These are phyloP conservation scores for Dryadomyces sulphureus DNA, from an alignment of 2,329 filamentous ascomycete species.

Conservation along the genomic window DNA sequence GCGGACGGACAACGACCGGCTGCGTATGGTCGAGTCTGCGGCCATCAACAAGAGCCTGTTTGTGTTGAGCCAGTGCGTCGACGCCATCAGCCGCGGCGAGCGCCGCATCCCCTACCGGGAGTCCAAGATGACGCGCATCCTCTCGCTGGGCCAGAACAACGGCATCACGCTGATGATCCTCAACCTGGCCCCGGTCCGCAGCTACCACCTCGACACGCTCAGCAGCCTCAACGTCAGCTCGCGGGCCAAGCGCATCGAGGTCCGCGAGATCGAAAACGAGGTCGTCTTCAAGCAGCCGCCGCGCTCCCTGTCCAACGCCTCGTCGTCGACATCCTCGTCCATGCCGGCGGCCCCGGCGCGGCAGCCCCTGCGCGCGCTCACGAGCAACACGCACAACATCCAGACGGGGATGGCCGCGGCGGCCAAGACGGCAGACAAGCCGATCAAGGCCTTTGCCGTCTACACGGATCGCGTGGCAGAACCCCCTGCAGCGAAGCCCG, in stretches of 20 bases:
- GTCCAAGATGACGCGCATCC: constrained; percentile 92
- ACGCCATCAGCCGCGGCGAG: constrained; percentile 68
- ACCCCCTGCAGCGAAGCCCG: neutral
- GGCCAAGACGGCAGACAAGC: constrained; percentile 37
- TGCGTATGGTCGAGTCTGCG: constrained; percentile 83
- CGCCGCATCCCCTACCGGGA: constrained; percentile 82
- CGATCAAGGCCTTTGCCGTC: constrained; percentile 72
- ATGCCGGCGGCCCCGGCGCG: constrained; percentile 45
- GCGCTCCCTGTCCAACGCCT: constrained; percentile 18
- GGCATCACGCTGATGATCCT: constrained; percentile 94
- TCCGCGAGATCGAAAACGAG: constrained; percentile 90
- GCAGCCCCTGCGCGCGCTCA: constrained; percentile 66
- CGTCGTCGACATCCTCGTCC: constrained; percentile 45
- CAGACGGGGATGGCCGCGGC: constrained; percentile 42
- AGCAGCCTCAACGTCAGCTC: constrained; percentile 93
- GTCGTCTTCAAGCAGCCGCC: constrained; percentile 70
- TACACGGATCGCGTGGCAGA: constrained; percentile 58
- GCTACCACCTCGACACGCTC: constrained; percentile 85
- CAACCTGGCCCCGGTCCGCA: constrained; percentile 79
- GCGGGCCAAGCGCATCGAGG: constrained; percentile 88
- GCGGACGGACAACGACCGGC: constrained; percentile 83
- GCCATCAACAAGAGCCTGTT: constrained; percentile 97
- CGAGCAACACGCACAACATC: constrained; percentile 55
- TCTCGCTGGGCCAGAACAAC: constrained; percentile 86
- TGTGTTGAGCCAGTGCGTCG: constrained; percentile 85